Conservation (phyloP, 441 rosid species). For the Euphorbia celastroides region DNA sequence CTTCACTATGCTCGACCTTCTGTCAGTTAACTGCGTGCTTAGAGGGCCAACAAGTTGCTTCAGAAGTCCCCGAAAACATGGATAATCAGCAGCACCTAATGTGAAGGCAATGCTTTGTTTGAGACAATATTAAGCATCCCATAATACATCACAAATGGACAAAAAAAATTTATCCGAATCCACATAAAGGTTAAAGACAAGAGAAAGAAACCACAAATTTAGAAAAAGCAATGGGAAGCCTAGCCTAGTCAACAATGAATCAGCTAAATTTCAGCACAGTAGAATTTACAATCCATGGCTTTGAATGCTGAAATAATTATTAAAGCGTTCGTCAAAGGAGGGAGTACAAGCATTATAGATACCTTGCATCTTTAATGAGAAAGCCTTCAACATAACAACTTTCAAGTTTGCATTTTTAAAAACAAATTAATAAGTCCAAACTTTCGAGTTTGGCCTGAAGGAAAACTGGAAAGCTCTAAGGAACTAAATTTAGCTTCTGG, state of each 20-base stretch:
- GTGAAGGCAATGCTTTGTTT: constrained; percentile 20
- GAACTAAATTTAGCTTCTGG: background rate
- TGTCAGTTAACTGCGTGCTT: constrained; percentile 80
- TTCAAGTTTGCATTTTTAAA: too few relatives aligned
- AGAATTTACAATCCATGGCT: too few relatives aligned
- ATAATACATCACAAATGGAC: background rate
- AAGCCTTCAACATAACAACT: too few relatives aligned
- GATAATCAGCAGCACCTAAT: constrained; percentile 80
- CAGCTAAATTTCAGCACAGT: background rate
- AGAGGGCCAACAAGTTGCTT: constrained; percentile 89
- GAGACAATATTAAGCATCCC: background rate
- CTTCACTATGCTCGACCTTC: constrained; percentile 96
- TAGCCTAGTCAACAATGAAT: background rate
- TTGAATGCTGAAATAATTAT: background rate
- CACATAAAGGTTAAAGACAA: background rate
- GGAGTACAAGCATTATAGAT: background rate
- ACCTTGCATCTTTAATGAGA: background rate
- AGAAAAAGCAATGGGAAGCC: background rate
- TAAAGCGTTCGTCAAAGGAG: background rate
- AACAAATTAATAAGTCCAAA: background rate
- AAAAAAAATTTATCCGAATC: background rate
- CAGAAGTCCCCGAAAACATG: constrained; percentile 85
- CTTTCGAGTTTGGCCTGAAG: background rate
- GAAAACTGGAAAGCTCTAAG: background rate
- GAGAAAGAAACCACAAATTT: background rate